A percentile compares a stretch with the other conserved stretches of the same genome.
Conservation (phyloP, 306 rosid species). For the Bauhinia variegata region DNA sequence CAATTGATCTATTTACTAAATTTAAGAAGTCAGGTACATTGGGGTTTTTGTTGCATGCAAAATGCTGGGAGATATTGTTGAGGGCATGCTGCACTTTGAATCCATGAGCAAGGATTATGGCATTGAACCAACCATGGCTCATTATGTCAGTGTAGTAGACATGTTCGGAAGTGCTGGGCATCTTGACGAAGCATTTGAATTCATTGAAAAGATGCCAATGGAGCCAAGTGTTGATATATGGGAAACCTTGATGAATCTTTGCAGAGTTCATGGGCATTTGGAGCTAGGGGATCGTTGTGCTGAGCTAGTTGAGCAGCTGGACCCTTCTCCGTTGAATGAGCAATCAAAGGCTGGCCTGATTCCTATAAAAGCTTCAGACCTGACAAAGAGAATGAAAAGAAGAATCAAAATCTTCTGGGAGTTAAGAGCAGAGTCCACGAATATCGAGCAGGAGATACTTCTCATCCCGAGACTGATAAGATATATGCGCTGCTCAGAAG, state of each 20-base stretch:
- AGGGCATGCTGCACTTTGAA: constrained; percentile 71
- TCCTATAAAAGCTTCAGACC: constrained; percentile 58
- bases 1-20: constrained; percentile 69
- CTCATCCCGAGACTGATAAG: constrained; percentile 71
- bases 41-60: constrained; percentile 67
- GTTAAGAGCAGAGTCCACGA: constrained; percentile 77
- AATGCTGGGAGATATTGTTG: constrained; percentile 60
- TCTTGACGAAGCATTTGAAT: constrained; percentile 79
- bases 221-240: constrained; percentile 63
- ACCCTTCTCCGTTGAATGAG: constrained; percentile 59
- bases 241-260: constrained; percentile 78
- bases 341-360: constrained; percentile 75
- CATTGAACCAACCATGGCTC: constrained; percentile 61
- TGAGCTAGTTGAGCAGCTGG: constrained; percentile 69
- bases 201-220: constrained; percentile 71
- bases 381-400: constrained; percentile 63
- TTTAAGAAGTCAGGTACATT: constrained; percentile 67
- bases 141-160: constrained; percentile 67
- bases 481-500: constrained; percentile 70
- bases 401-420: constrained; percentile 65
- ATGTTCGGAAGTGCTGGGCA: constrained; percentile 76
- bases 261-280: constrained; percentile 72
- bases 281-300: constrained; percentile 78
- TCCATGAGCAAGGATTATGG: constrained; percentile 73
- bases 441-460: constrained; percentile 85